Percentiles rank a stretch among this genome's conserved stretches.
Evolutionary conservation across 495 filamentous ascomycete genomes (phyloP).

Genomic region (Neurospora pannonica): DNA sequence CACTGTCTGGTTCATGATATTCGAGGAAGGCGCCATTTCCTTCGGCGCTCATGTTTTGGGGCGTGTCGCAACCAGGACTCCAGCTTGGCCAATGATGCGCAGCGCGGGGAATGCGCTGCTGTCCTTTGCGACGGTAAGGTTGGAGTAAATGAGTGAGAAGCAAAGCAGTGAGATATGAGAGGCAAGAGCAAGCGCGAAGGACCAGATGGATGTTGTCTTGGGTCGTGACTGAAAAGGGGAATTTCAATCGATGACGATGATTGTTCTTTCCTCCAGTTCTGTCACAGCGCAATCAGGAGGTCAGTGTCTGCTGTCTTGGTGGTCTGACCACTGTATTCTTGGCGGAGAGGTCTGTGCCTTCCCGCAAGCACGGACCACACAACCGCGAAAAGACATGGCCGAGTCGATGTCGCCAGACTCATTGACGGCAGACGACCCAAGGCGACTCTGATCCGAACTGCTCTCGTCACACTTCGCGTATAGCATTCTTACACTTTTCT

Average conservation of each 20-base stretch:
- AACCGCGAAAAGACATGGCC: background rate
- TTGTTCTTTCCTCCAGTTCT: background rate
- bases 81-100: background rate
- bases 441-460: too few species aligned
- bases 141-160: background rate
- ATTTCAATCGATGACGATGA: background rate
- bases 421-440: background rate
- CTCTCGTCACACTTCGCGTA: background rate
- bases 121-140: background rate
- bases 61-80: background rate
- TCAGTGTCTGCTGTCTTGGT: background rate
- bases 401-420: background rate
- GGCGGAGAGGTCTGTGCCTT: background rate
- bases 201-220: background rate
- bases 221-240: background rate
- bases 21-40: slow-evolving; percentile 12
- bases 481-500: background rate
- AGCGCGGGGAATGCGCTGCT: background rate
- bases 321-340: background rate
- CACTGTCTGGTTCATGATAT: slow-evolving; percentile 17
- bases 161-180: background rate
- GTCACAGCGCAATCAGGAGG: background rate
- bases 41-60: background rate
- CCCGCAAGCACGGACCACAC: background rate
- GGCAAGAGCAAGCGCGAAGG: background rate